Conservation (phyloP, 176 grass and related monocot species). For the Cymbopogon citratus region DNA sequence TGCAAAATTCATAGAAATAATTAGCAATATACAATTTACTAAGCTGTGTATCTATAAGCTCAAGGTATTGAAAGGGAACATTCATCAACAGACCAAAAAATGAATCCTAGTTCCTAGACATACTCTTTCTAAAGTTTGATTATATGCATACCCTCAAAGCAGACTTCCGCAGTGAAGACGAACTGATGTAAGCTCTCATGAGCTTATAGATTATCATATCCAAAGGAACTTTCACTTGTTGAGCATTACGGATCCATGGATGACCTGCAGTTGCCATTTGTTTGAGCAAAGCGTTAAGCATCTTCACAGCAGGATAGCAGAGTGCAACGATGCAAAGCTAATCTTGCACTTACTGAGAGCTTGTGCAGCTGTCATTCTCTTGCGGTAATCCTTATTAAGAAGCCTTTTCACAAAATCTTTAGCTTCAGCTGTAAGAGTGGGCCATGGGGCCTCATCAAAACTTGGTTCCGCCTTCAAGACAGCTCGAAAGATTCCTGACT, state of each 20-base stretch:
- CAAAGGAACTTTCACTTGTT: constrained; percentile 86
- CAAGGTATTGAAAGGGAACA: constrained; percentile 25
- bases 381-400: constrained; percentile 99
- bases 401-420: constrained; percentile 96
- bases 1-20: constrained; percentile 39
- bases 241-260: constrained; percentile 76
- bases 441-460: constrained; percentile 98
- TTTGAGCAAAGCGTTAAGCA: constrained; percentile 20
- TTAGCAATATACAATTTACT: constrained; percentile 1
- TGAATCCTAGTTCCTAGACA: not conserved
- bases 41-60: not conserved
- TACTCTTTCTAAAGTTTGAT: constrained; percentile 1
- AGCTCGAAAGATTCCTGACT: constrained; percentile 97
- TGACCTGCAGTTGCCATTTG: constrained; percentile 59
- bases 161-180: constrained; percentile 90
- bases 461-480: constrained; percentile 96
- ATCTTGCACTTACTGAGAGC: constrained; percentile 71
- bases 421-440: constrained; percentile 74
- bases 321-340: not conserved
- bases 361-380: constrained; percentile 96
- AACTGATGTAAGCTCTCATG: constrained; percentile 89
- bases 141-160: constrained; percentile 80
- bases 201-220: constrained; percentile 98
- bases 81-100: not conserved
- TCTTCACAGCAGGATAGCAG: not conserved